Conservation (phyloP, 352 stramenopile genomes). For the Stephanocyclus meneghinianus region DNA sequence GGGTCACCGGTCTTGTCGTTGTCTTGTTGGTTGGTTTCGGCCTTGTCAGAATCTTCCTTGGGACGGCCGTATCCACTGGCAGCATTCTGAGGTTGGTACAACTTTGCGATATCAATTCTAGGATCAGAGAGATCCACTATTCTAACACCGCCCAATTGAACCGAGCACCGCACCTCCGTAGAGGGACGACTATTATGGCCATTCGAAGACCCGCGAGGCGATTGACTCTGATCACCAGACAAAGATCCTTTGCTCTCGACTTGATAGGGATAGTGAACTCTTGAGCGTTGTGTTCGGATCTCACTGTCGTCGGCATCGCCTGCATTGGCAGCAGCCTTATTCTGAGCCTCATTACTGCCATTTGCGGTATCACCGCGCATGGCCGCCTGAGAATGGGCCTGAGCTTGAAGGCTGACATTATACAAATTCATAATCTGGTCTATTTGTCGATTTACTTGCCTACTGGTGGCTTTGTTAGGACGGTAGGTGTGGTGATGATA, state of each 20-base stretch:
- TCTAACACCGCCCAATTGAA: conserved; percentile 55
- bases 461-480: conserved; percentile 1
- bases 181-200: neutral
- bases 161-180: neutral
- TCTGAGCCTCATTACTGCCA: neutral
- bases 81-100: neutral
- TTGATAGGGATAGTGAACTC: neutral
- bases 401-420: conserved; percentile 25
- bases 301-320: neutral
- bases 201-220: neutral
- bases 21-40: no score
- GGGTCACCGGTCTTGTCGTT: neutral
- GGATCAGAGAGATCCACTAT: conserved; percentile 60
- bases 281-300: neutral
- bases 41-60: neutral
- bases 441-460: conserved; percentile 29
- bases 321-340: neutral
- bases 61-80: no score
- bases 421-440: conserved; percentile 34
- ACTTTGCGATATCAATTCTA: conserved; percentile 47
- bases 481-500: conserved; percentile 10
- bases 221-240: neutral
- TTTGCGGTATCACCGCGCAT: neutral
- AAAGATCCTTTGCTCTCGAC: neutral
- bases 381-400: neutral